Conservation (phyloP, 306 rosid genomes). For the Cyclanthera cordifolia region DNA sequence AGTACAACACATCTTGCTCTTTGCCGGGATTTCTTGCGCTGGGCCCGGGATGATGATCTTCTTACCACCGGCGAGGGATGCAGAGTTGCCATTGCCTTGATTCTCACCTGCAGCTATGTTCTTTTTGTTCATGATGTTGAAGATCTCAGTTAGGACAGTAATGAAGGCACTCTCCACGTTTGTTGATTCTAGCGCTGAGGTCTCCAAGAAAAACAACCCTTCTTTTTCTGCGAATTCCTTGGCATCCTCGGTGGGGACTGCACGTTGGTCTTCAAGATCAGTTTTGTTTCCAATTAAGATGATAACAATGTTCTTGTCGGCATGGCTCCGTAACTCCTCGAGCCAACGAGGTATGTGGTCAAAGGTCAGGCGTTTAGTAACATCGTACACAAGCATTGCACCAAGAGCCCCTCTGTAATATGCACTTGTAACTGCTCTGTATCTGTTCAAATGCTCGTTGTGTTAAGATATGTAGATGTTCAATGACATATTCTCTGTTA, state of each 20-base stretch:
- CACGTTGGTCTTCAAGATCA: constrained; percentile 78
- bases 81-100: constrained; percentile 60
- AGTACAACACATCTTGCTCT: constrained; percentile 54
- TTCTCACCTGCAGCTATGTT: constrained; percentile 50
- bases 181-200: constrained; percentile 76
- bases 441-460: constrained; percentile 34
- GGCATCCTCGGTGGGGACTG: constrained; percentile 77
- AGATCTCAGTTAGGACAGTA: constrained; percentile 78
- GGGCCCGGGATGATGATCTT: constrained; percentile 76
- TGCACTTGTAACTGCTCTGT: constrained; percentile 94
- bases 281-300: constrained; percentile 79
- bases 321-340: constrained; percentile 84
- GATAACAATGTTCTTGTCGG: constrained; percentile 94
- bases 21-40: constrained; percentile 70
- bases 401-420: constrained; percentile 97
- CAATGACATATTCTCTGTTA: not conserved
- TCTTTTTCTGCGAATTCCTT: constrained; percentile 88
- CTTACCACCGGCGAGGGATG: constrained; percentile 66
- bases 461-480: not conserved
- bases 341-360: constrained; percentile 97
- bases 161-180: constrained; percentile 77
- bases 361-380: constrained; percentile 72
- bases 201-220: constrained; percentile 85
- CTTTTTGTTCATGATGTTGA: constrained; percentile 72
- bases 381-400: constrained; percentile 91